These are phyloP conservation scores for Leccinum fallax DNA, from an alignment of 1,284 basidiomycete species.

Conservation along the genomic window DNA sequence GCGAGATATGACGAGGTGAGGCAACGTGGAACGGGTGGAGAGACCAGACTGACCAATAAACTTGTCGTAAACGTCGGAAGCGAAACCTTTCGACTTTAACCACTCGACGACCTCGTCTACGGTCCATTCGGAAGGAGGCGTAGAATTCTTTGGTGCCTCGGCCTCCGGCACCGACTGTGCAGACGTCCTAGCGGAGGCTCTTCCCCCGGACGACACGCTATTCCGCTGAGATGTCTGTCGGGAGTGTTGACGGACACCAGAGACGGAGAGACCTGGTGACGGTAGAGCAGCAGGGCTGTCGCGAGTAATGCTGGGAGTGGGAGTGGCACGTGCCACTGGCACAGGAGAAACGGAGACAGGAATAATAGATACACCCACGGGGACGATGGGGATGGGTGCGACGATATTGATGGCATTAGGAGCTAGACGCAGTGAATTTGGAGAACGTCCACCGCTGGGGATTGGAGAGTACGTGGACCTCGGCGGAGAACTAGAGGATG, in stretches of 20 bases:
- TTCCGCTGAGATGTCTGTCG: constrained; percentile 39
- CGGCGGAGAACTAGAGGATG: constrained; percentile 26
- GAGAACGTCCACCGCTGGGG: constrained; percentile 19
- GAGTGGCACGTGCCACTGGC: constrained; percentile 16
- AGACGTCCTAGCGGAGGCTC: constrained; percentile 7
- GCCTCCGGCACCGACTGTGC: constrained; percentile 13
- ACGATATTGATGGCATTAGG: constrained; percentile 23
- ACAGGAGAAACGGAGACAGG: constrained; percentile 19
- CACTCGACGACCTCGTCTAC: constrained; percentile 92
- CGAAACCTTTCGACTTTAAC: constrained; percentile 85
- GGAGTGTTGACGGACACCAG: constrained; percentile 27
- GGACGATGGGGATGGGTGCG: constrained; percentile 27
- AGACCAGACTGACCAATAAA: constrained; percentile 68
- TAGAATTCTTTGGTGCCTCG: constrained; percentile 19
- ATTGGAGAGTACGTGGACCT: constrained; percentile 30
- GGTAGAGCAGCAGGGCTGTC: constrained; percentile 35
- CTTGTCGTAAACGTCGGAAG: constrained; percentile 79
- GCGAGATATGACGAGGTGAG: constrained; percentile 4
- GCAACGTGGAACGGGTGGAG: not conserved
- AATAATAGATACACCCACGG: constrained; percentile 20
- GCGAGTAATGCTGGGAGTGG: constrained; percentile 20
- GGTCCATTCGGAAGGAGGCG: constrained; percentile 75
- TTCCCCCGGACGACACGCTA: constrained; percentile 33
- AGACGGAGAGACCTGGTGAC: constrained; percentile 44
- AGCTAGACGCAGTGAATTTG: constrained; percentile 14